Conservation (phyloP, 352 stramenopile genomes). For the Pythium rhizo-oryzae region DNA sequence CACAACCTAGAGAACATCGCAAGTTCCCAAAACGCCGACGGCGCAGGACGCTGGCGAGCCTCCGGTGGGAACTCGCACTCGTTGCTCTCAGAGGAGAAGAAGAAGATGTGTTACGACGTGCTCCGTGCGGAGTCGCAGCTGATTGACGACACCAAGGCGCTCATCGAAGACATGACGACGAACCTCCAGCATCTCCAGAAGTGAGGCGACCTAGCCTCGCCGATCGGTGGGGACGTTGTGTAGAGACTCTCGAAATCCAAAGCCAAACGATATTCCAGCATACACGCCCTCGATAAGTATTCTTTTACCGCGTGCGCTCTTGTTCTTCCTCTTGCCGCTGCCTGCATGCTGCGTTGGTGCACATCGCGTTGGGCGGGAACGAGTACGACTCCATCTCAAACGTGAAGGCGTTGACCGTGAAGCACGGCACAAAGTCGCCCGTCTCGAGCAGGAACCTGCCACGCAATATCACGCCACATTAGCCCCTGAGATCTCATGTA, state of each 20-base stretch:
- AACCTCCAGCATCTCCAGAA: conserved; percentile 52
- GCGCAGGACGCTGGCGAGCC: conserved; percentile 8
- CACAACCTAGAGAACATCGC: conserved; percentile 49
- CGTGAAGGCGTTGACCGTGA: conserved; percentile 37
- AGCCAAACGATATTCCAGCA: too few species aligned
- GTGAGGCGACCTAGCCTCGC: conserved; percentile 3
- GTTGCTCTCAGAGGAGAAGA: conserved; percentile 67
- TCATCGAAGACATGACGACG: conserved; percentile 65
- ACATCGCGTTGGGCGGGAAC: conserved; percentile 33
- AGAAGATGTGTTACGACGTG: conserved; percentile 84
- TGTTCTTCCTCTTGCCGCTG: conserved; percentile 40
- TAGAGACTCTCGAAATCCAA: too few species aligned
- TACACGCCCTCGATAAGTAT: background rate
- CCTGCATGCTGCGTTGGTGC: conserved; percentile 30
- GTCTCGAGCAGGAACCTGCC: conserved; percentile 40
- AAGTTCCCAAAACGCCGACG: conserved; percentile 27
- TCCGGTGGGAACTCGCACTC: background rate
- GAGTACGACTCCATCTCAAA: conserved; percentile 44
- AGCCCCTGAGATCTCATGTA: conserved; percentile 14
- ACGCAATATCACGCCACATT: conserved; percentile 11
- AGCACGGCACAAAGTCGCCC: conserved; percentile 47
- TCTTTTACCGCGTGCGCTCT: background rate
- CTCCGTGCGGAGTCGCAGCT: conserved; percentile 79
- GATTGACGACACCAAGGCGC: conserved; percentile 75
- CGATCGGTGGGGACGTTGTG: too few species aligned